These are phyloP conservation scores for Nematocida homosporus DNA, from an alignment of 371 early-diverging fungal species.

Conservation along the genomic window DNA sequence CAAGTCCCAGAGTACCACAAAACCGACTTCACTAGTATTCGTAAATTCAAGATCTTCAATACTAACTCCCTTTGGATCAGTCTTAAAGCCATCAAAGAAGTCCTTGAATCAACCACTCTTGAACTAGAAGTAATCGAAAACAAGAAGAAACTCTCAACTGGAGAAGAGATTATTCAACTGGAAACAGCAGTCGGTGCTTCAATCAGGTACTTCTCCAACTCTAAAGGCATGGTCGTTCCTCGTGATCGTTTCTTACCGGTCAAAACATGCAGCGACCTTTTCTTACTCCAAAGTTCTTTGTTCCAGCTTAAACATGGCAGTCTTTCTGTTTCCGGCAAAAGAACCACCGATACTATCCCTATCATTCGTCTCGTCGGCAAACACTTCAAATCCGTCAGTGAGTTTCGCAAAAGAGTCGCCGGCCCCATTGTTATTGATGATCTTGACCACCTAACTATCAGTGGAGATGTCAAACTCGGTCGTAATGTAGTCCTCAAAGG, in stretches of 20 bases:
- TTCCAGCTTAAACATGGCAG: slow-evolving; percentile 85
- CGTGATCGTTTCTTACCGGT: slow-evolving; percentile 94
- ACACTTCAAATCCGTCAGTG: slow-evolving; percentile 82
- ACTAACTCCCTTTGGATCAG: slow-evolving; percentile 98
- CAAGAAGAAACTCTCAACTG: slow-evolving; percentile 72
- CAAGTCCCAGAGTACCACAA: slow-evolving; percentile 93
- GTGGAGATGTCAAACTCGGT: slow-evolving; percentile 93
- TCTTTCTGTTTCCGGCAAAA: slow-evolving; percentile 79
- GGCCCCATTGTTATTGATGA: slow-evolving; percentile 89
- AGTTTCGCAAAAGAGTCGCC: slow-evolving; percentile 78
- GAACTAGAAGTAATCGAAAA: slow-evolving; percentile 93
- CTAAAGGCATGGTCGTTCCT: slow-evolving; percentile 94
- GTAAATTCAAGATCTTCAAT: slow-evolving; percentile 99
- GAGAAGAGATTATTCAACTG: slow-evolving; percentile 90
- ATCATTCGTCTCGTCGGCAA: slow-evolving; percentile 84
- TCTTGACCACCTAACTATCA: slow-evolving; percentile 90
- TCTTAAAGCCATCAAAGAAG: slow-evolving; percentile 84
- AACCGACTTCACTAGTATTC: slow-evolving; percentile 90
- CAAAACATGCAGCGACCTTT: slow-evolving; percentile 92
- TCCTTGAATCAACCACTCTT: slow-evolving; percentile 76
- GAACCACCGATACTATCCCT: slow-evolving; percentile 78
- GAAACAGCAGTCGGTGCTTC: slow-evolving; percentile 98
- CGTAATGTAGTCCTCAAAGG: slow-evolving; percentile 83
- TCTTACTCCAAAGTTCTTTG: slow-evolving; percentile 87
- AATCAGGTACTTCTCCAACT: slow-evolving; percentile 90